Percentiles rank a stretch among this genome's conserved stretches.
Evolutionary conservation across 2,329 filamentous ascomycete genomes (phyloP).

Genomic region (Emergomyces pasteurianus): DNA sequence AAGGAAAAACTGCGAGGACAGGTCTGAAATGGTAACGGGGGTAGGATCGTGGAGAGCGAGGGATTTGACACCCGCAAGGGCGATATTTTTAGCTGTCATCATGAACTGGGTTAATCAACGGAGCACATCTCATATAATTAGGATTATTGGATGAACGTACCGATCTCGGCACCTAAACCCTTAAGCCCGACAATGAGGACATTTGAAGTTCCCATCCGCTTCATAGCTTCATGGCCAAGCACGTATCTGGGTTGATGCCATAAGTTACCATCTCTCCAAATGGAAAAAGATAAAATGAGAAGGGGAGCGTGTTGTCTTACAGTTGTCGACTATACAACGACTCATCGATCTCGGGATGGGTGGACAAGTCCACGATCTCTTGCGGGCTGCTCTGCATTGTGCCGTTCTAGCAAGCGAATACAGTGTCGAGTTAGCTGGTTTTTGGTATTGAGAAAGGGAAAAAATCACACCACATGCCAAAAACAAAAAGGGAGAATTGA

Average conservation of each 20-base stretch:
- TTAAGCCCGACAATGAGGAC: conserved; percentile 84
- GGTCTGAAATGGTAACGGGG: conserved; percentile 70
- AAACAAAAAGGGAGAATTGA: not conserved
- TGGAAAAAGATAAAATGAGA: too few species aligned
- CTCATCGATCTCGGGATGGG: conserved; percentile 55
- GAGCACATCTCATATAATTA: not conserved
- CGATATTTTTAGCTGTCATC: conserved; percentile 80
- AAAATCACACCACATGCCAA: too few species aligned
- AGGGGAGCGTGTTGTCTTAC: conserved; percentile 16
- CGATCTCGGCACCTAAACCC: conserved; percentile 88
- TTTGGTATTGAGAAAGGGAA: not conserved
- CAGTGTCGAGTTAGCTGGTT: not conserved
- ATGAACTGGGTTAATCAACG: not conserved
- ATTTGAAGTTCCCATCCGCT: conserved; percentile 95
- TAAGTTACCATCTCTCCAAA: not conserved
- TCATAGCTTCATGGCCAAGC: conserved; percentile 78
- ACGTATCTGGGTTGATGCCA: conserved; percentile 40
- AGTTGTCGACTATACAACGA: conserved; percentile 57
- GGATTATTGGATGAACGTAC: conserved; percentile 20
- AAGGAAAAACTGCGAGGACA: conserved; percentile 97
- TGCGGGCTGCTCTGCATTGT: conserved; percentile 53
- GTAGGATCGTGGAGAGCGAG: conserved; percentile 84
- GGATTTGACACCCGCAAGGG: conserved; percentile 95
- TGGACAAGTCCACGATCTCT: conserved; percentile 48
- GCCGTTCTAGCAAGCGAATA: conserved; percentile 29